A percentile compares a stretch with the other conserved stretches of the same genome.
Conservation (phyloP, 768 basidiomycete species). For the Naganishia friedmannii region DNA sequence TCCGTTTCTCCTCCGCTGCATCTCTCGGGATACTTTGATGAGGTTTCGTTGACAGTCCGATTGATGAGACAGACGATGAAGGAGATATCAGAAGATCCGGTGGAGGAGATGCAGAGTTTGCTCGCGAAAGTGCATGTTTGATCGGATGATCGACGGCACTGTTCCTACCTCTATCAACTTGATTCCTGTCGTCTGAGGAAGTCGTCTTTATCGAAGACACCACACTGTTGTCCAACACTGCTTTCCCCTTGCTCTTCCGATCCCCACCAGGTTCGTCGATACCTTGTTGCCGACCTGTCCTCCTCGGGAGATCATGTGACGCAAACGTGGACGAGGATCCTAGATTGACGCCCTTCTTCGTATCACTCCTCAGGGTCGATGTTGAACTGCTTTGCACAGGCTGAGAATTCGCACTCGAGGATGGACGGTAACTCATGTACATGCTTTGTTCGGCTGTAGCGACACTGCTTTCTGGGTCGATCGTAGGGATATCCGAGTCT, state of each 20-base stretch:
- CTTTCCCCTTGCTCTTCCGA: conserved; percentile 4
- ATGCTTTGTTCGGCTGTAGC: conserved; percentile 1
- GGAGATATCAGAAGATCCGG: conserved; percentile 28
- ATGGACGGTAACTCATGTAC: conserved; percentile 16
- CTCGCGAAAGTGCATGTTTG: neutral
- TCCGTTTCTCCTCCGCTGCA: conserved; percentile 15
- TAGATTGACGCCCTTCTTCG: conserved; percentile 3
- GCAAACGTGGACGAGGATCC: conserved; percentile 25
- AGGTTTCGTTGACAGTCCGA: conserved; percentile 1
- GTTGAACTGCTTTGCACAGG: neutral
- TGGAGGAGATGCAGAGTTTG: conserved; percentile 28
- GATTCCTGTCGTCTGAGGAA: neutral
- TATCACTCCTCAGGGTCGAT: neutral
- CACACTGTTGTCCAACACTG: neutral
- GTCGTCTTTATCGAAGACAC: neutral
- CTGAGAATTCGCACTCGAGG: neutral
- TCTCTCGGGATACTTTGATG: neutral
- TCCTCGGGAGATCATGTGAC: conserved; percentile 6
- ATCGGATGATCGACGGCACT: neutral
- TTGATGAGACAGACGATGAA: conserved; percentile 19
- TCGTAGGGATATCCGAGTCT: conserved; percentile 11
- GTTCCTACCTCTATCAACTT: neutral
- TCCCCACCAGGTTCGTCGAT: neutral
- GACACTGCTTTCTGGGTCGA: conserved; percentile 12
- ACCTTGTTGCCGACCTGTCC: neutral